Percentiles rank a stretch among this genome's conserved stretches.
Conservation (phyloP, 192 early-diverging fungal genomes). For the Diversispora epigaea region DNA sequence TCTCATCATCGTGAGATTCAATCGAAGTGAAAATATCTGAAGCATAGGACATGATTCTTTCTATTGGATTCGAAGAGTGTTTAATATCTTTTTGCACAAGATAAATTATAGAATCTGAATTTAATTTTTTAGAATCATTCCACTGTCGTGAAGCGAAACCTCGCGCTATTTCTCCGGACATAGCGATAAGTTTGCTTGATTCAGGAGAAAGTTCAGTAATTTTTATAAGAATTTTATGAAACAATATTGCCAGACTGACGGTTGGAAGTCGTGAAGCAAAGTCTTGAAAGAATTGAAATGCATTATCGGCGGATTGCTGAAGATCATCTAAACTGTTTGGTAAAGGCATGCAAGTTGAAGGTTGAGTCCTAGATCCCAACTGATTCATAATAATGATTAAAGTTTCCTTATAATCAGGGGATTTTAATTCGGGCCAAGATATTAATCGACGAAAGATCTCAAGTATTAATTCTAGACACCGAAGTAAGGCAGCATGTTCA, state of each 20-base stretch:
- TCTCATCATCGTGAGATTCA: conserved; percentile 38
- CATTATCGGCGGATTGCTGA: conserved; percentile 32
- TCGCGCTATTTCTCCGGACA: conserved; percentile 38
- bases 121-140: conserved; percentile 40
- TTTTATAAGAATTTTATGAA: conserved; percentile 44
- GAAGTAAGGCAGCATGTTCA: not conserved
- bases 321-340: not conserved
- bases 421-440: conserved; percentile 41
- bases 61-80: conserved; percentile 35
- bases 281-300: conserved; percentile 39
- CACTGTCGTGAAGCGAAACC: conserved; percentile 41
- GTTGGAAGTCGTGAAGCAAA: conserved; percentile 46
- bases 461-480: conserved; percentile 33
- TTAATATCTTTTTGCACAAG: conserved; percentile 48
- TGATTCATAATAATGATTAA: conserved; percentile 21
- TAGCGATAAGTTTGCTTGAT: conserved; percentile 27
- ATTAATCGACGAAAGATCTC: conserved; percentile 37
- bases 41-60: conserved; percentile 42
- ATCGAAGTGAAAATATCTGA: conserved; percentile 42
- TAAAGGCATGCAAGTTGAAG: not conserved
- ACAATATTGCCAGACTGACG: conserved; percentile 41
- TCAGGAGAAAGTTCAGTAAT: conserved; percentile 40
- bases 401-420: conserved; percentile 35
- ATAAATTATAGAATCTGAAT: conserved; percentile 35
- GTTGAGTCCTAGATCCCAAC: not conserved